Percentiles rank a stretch among this genome's conserved stretches.
phyloP scores from a whole-genome alignment of 176 grass and related monocot species.

The Eleusine coracana region DNA sequence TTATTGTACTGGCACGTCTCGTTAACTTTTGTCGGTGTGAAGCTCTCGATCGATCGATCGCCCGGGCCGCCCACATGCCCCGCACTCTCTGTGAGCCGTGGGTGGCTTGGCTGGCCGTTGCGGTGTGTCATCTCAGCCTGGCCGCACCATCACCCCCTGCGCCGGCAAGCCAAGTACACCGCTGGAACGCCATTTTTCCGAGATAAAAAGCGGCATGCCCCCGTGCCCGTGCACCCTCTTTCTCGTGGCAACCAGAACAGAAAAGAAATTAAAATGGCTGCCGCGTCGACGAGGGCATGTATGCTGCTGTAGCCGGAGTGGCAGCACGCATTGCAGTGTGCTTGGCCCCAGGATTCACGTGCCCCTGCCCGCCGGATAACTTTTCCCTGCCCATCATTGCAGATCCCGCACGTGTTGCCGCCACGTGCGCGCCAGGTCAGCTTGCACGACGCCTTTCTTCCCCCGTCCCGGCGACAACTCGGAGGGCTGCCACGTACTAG shows the following conservation, averaged over 20 bases:
- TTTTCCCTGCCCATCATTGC: not conserved
- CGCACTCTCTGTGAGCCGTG: not conserved
- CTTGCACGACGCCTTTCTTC: not conserved
- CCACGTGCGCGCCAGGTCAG: constrained; percentile 8
- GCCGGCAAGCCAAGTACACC: constrained; percentile 27
- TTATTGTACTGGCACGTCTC: not conserved
- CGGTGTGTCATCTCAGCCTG: not conserved
- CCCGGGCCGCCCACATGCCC: not conserved
- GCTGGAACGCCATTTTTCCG: constrained; percentile 22
- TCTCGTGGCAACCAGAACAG: not conserved
- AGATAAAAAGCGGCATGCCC: constrained; percentile 11
- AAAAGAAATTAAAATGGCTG: not conserved
- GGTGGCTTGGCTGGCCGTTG: not conserved
- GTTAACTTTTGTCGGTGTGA: not conserved
- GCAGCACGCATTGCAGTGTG: not conserved
- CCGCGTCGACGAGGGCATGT: not conserved
- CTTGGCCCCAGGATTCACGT: constrained; percentile 27
- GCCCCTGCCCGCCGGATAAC: constrained; percentile 12
- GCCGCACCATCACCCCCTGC: not conserved
- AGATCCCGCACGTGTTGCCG: constrained; percentile 37
- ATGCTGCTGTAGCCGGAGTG: not conserved
- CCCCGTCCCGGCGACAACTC: constrained; percentile 27
- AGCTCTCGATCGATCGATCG: not conserved
- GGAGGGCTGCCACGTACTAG: not conserved
- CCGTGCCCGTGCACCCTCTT: not conserved